Base-by-base conservation (phyloP, 2,329 filamentous ascomycete genomes). In the Aspergillus sp. region DNA sequence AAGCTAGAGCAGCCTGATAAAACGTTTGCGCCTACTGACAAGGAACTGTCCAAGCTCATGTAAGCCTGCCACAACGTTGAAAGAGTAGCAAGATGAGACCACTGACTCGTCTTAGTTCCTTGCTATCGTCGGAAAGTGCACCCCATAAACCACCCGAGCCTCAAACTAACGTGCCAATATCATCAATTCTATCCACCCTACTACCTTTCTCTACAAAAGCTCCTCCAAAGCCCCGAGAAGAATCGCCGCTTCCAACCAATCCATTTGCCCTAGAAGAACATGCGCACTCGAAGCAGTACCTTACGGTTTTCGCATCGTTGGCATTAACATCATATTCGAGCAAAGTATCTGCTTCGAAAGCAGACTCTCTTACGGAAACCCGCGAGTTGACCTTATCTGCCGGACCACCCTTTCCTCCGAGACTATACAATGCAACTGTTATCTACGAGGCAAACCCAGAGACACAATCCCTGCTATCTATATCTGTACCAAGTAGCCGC, bases 231-330 rank as follows among this genome's bases (percentile, higher is more conserved):
- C 44, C 50, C 8, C 54, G 46, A 5, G 45, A 62, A 36, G 39
- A 57, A 29, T 67, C 65, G n/a, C 68, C 71, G 2, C 62, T 77
- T 0, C 69, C 76, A 5, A 86, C 83, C 1, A 86, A 90, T 57
- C 76, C 81, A 1, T 73, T 89, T 67, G 74, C 78, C 1, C 73
- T 84, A 1, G 71, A 75, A 40, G 55, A 61, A 32, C 54, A 54
- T 26, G 51, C 57, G 0, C 79, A 89, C 49, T 79, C 85, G 43
- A 67, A 85, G 2, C 80, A 83, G 0, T 88, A 84, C 53, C 73
- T 90, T 0, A 78, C 84, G 41, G 73, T 84, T 6, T 88, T 93
- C 56, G 85, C 80, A 0, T 80, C 84, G 0, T 74, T 93, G 9
- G 71, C 0, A 81, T 86, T 86, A 48, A 57, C 51, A 4, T 48